Base-by-base conservation (phyloP, 2,329 filamentous ascomycete genomes). In the Diaporthe amygdali region DNA sequence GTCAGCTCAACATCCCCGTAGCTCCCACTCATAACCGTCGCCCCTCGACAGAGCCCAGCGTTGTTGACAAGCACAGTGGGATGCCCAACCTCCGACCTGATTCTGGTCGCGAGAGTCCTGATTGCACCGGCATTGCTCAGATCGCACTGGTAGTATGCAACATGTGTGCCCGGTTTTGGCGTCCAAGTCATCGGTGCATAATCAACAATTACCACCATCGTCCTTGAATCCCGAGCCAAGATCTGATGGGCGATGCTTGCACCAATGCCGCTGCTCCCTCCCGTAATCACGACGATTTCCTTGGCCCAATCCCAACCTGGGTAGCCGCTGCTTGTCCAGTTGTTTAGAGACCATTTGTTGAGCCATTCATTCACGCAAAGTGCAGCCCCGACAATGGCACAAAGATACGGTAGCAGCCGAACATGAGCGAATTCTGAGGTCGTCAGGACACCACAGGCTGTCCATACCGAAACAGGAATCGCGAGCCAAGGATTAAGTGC, bases 261-360 rank as follows among this genome's bases (percentile, higher is more conserved):
- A 1, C 84, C 84, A 56, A 86, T 84, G 3, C 84, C 84, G 64
- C 82, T 80, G 47, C 80, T 83, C 2, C 82, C 84, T 4, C 84
- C 84, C 1, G 84, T 85, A 2, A 86, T 81, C 5, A 85, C 79
- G 0, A 84, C 83, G 2, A 86, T 76, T 68, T 86, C 84, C 4
- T 77, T 76, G 6, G 77, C 74, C 81, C 82, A 85, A 59, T 82
- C 73, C 81, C 81, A 79, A 17, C 44, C 47, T 17, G 10, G 25
- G 15, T 8, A 17, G 4, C 15, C 47, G 25, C 47, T 51, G 27
- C 25, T 27, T 30, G 47, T 51, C 47, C 47, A 51, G 6, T 51
- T 30, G 25, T 51, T 51, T 14, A 30, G 7, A 20, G 47, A 15
- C 47, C 47, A 51, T 30, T 51, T 51, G 47, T 51, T 20, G 47